Conservation (phyloP, 768 basidiomycete species). For the Imleria badia region DNA sequence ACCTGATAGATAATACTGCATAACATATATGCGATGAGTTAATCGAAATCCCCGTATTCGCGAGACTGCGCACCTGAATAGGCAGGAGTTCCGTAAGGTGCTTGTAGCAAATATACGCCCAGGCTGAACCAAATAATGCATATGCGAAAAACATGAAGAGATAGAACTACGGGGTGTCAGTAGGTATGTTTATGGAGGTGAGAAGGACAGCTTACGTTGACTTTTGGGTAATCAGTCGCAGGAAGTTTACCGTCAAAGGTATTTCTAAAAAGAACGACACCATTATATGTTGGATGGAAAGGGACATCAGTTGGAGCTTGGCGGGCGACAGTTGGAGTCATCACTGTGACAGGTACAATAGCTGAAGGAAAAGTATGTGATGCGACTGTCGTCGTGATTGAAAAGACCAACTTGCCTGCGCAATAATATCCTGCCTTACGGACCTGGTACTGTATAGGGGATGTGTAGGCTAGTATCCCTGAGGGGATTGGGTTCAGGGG, state of each 20-base stretch:
- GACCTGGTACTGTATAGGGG: constrained; percentile 82
- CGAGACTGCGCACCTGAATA: constrained; percentile 62
- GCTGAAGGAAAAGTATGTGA: constrained; percentile 44
- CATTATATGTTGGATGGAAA: constrained; percentile 75
- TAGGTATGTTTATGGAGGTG: neutral
- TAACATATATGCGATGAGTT: neutral
- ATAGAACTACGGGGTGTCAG: constrained; percentile 65
- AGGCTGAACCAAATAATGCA: constrained; percentile 58
- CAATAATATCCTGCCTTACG: constrained; percentile 94
- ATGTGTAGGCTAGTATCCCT: constrained; percentile 54
- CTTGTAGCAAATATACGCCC: constrained; percentile 83
- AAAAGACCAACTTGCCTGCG: constrained; percentile 64
- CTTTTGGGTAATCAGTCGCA: constrained; percentile 96
- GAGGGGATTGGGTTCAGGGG: constrained; percentile 49
- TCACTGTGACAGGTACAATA: constrained; percentile 85
- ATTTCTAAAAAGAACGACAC: constrained; percentile 83
- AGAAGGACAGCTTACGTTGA: constrained; percentile 61
- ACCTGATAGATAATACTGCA: constrained; percentile 86
- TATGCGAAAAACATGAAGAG: constrained; percentile 83
- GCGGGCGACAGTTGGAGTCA: constrained; percentile 36
- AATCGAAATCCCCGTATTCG: neutral
- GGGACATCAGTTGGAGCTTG: constrained; percentile 51
- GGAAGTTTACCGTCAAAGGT: constrained; percentile 85
- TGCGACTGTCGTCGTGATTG: neutral
- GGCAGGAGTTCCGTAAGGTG: constrained; percentile 83